These are phyloP conservation scores for Leccinum pachyderme DNA, from an alignment of 1,284 basidiomycete genomes.

Conservation along the genomic window DNA sequence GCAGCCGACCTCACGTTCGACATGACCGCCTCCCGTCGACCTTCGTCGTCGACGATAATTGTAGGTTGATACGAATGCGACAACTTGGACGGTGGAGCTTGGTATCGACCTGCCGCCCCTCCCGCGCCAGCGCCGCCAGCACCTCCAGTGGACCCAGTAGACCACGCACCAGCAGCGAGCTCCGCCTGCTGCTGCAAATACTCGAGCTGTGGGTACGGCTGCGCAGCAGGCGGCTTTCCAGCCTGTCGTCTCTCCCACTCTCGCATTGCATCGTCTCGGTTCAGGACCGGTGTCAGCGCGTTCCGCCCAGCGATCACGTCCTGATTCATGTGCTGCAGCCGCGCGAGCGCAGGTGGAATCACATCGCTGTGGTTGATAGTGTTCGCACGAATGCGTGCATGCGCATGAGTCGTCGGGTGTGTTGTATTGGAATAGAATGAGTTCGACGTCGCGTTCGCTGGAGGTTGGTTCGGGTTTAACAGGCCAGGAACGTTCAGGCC, in stretches of 20 bases:
- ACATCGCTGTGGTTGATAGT: conserved; percentile 85
- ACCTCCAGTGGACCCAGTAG: conserved; percentile 4
- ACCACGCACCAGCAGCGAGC: conserved; percentile 64
- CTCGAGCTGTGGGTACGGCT: conserved; percentile 85
- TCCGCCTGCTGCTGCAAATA: conserved; percentile 91
- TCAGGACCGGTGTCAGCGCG: conserved; percentile 83
- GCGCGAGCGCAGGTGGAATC: conserved; percentile 88
- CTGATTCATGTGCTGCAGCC: conserved; percentile 85
- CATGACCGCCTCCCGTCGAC: conserved; percentile 67
- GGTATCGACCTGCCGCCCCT: conserved; percentile 25
- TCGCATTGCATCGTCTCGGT: conserved; percentile 85
- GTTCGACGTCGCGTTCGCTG: conserved; percentile 36
- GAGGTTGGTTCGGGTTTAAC: conserved; percentile 46
- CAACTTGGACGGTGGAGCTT: conserved; percentile 63
- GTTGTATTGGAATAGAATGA: conserved; percentile 64
- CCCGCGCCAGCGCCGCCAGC: conserved; percentile 20
- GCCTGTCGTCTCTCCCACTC: conserved; percentile 86
- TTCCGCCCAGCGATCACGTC: conserved; percentile 81
- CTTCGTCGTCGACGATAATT: conserved; percentile 62
- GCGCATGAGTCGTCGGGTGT: conserved; percentile 25
- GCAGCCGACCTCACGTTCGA: conserved; percentile 73
- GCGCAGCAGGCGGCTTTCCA: conserved; percentile 61
- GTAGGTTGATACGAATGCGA: conserved; percentile 59
- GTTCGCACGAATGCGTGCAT: conserved; percentile 75
- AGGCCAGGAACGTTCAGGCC: conserved; percentile 25